These are phyloP conservation scores for Colletotrichum limetticola DNA, from an alignment of 2,329 filamentous ascomycete genomes.

Conservation along the genomic window DNA sequence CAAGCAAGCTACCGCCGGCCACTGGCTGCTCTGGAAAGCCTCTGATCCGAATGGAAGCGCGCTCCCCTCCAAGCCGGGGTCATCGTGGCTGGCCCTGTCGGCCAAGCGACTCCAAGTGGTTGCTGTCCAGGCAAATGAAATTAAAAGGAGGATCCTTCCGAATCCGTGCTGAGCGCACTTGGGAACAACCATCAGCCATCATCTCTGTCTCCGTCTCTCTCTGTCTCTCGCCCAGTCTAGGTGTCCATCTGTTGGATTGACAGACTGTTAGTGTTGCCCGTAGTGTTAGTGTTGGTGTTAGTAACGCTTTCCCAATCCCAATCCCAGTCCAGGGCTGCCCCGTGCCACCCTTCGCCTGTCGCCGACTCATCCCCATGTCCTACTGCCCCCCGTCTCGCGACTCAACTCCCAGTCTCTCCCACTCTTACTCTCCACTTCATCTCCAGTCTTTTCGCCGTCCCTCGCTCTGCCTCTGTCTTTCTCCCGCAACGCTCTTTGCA, in stretches of 20 bases:
- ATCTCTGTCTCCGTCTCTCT: neutral
- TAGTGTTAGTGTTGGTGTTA: neutral
- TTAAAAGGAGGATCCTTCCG: constrained; percentile 35
- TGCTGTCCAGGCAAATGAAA: constrained; percentile 27
- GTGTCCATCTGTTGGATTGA: neutral
- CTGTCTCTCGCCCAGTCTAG: neutral
- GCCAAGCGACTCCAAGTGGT: constrained; percentile 14
- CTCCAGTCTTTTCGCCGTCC: constrained; percentile 34
- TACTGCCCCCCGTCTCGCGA: constrained; percentile 11
- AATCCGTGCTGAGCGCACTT: constrained; percentile 24
- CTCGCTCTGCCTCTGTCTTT: constrained; percentile 23
- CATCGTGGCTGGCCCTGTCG: constrained; percentile 26
- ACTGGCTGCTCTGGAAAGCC: constrained; percentile 5
- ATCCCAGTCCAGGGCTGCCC: neutral
- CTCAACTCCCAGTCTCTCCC: constrained; percentile 10
- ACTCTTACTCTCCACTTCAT: constrained; percentile 31
- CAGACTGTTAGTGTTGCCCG: neutral
- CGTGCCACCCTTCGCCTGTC: constrained; percentile 19
- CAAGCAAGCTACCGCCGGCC: neutral
- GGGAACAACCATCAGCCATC: neutral
- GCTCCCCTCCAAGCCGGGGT: constrained; percentile 1
- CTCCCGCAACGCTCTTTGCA: constrained; percentile 16
- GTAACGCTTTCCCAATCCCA: neutral
- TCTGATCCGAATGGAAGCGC: neutral
- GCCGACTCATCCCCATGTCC: neutral